Percentiles rank a stretch among this genome's conserved stretches.
These are phyloP conservation scores for Themeda triandra DNA, from an alignment of 176 grass and related monocot species.

Conservation along the genomic window DNA sequence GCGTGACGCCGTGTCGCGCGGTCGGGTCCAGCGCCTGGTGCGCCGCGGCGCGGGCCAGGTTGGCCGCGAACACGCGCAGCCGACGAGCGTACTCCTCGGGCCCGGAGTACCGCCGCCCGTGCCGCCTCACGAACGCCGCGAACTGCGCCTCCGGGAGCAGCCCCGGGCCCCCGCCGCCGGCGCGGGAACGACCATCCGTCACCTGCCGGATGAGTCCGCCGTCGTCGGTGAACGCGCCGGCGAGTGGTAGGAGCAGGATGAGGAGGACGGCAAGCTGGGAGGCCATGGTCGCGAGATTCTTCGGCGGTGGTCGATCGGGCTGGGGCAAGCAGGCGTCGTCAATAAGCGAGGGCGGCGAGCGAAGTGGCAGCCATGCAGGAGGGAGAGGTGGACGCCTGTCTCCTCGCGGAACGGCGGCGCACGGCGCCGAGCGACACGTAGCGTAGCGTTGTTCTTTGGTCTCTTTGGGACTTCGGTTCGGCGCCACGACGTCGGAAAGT, in stretches of 20 bases:
- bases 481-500: background rate
- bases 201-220: slow-evolving; percentile 30
- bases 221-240: background rate
- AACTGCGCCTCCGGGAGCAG: slow-evolving; percentile 44
- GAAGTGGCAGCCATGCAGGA: slow-evolving; percentile 22
- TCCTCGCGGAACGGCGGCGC: background rate
- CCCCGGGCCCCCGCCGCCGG: background rate
- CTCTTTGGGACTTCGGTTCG: background rate
- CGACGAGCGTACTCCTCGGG: slow-evolving; percentile 59
- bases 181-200: background rate
- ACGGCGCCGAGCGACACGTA: background rate
- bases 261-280: background rate
- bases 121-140: slow-evolving; percentile 47
- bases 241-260: background rate
- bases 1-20: slow-evolving; percentile 74
- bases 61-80: slow-evolving; percentile 69
- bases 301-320: no score
- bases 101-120: slow-evolving; percentile 53
- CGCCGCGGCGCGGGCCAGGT: slow-evolving; percentile 67
- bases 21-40: slow-evolving; percentile 76
- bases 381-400: slow-evolving; percentile 9
- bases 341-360: background rate
- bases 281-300: slow-evolving; percentile 11
- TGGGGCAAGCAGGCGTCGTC: background rate
- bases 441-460: background rate